Evolutionary conservation across 1,139 yeast species (phyloP).

Genomic region (Oligophagozyma castellii): DNA sequence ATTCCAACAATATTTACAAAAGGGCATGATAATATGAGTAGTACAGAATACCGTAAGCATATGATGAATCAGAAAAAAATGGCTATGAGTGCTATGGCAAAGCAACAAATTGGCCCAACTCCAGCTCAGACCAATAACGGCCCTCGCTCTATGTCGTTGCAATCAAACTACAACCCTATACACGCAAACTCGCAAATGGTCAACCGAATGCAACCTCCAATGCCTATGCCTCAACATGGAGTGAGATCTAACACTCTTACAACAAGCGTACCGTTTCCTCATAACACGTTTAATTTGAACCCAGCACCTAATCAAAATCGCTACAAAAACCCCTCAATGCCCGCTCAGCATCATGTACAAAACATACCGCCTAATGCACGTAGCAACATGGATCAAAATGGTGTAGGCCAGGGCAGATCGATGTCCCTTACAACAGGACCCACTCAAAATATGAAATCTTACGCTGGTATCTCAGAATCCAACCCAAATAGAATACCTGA

Average conservation of each 20-base stretch:
- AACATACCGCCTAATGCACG: too few relatives aligned
- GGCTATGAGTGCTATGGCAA: slow-evolving; percentile 35
- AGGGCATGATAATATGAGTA: slow-evolving; percentile 26
- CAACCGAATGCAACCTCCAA: too few relatives aligned
- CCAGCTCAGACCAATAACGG: slow-evolving; percentile 3
- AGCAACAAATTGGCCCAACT: slow-evolving; percentile 12
- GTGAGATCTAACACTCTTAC: slow-evolving; percentile 16
- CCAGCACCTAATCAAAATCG: too few relatives aligned
- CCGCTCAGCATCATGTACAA: too few relatives aligned
- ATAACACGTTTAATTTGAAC: too few relatives aligned
- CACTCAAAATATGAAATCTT: slow-evolving; percentile 3
- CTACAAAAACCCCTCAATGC: too few relatives aligned
- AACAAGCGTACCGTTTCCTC: slow-evolving; percentile 8
- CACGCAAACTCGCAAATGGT: not conserved
- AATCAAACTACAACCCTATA: slow-evolving; percentile 18
- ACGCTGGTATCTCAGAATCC: too few relatives aligned
- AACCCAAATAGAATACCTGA: not conserved
- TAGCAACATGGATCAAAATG: too few relatives aligned
- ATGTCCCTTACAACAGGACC: slow-evolving; percentile 8
- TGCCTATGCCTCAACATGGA: too few relatives aligned
- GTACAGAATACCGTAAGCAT: slow-evolving; percentile 52
- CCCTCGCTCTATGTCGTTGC: slow-evolving; percentile 50
- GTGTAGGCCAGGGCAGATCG: too few relatives aligned
- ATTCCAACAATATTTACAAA: slow-evolving; percentile 45
- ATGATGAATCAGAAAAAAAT: slow-evolving; percentile 55